Evolutionary conservation across 2,329 filamentous ascomycete genomes (phyloP), one percentile per base, ranked within the genome.

Genomic region (Pseudogymnoascus sp.): DNA sequence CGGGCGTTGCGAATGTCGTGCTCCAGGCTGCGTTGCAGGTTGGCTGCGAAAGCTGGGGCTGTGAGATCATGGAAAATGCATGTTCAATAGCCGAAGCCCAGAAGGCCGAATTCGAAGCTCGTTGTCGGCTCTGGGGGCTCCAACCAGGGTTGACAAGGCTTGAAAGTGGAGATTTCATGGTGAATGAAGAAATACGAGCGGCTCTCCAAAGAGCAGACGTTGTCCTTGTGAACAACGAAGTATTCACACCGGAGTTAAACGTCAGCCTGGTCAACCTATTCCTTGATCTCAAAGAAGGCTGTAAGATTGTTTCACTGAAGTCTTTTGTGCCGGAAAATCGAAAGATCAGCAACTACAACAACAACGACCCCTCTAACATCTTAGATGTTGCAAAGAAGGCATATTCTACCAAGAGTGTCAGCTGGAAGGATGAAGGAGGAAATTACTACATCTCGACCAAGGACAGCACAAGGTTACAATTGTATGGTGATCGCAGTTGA

Each of bases 141-240:
- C 81, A 84, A 16, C 84, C 90, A 1, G 95, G 95, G 66, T 81
- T 84, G 65, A 90, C 95, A n/a, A 83, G 86, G 66, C 84, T 99
- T 5, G 84, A 93, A 66, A 81, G 87, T 47, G 95, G 91, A 64
- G 90, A 96, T 73, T 97, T 99, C 71, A 85, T 92, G 8, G 85
- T 86, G 67, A 89, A 89, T 68, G 74, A 82, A 14, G 80, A 81
- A 64, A 91, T 97, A 60, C 81, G 87, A 65, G 82, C 86, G 23
- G 87, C 87, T 6, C 81, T 99, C 60, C 88, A 89, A 74, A 85
- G 87, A 63, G 93, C 95, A 1, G 95, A 99, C 73, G 93, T 97
- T n/a, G 85, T 99, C 16, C 83, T 99, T 26, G 93, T 97, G 70
- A 99, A 99, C 79, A 99, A 99, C 77, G 93, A 97, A 76, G 95